Evolutionary conservation across 441 rosid species (phyloP).

Genomic region (Hura crepitans): DNA sequence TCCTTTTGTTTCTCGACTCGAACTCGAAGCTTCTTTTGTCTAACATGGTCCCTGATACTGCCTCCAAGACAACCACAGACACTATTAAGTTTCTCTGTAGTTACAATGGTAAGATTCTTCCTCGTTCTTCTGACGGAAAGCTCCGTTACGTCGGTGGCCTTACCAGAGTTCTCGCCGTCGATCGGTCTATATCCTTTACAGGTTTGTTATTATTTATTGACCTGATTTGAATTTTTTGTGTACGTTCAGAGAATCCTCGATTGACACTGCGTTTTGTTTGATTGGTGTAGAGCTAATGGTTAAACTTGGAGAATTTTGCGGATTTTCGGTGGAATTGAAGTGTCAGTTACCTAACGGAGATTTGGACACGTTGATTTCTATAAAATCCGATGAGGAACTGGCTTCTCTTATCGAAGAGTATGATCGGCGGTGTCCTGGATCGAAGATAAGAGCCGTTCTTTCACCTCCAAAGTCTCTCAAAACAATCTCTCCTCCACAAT

Average conservation of each 20-base stretch:
- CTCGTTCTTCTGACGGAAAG: conserved; percentile 60
- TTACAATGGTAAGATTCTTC: conserved; percentile 68
- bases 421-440: conserved; percentile 35
- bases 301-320: conserved; percentile 72
- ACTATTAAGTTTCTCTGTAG: conserved; percentile 71
- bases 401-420: conserved; percentile 52
- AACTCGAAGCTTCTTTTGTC: not conserved
- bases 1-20: not conserved
- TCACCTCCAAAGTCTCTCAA: conserved; percentile 45
- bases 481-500: conserved; percentile 41
- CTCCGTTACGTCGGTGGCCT: conserved; percentile 85
- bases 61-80: conserved; percentile 11
- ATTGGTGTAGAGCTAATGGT: conserved; percentile 58
- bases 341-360: conserved; percentile 79
- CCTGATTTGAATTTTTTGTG: too few relatives aligned
- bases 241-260: not conserved
- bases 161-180: conserved; percentile 69
- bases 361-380: conserved; percentile 64
- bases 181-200: conserved; percentile 50
- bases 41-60: conserved; percentile 29
- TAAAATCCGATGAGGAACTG: conserved; percentile 74
- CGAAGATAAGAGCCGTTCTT: conserved; percentile 60
- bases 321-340: conserved; percentile 49
- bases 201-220: conserved; percentile 32
- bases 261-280: not conserved